Evolutionary conservation across 352 stramenopile species (phyloP), one percentile per base, ranked within the genome.

Genomic region (Phytophthora ohioensis): DNA sequence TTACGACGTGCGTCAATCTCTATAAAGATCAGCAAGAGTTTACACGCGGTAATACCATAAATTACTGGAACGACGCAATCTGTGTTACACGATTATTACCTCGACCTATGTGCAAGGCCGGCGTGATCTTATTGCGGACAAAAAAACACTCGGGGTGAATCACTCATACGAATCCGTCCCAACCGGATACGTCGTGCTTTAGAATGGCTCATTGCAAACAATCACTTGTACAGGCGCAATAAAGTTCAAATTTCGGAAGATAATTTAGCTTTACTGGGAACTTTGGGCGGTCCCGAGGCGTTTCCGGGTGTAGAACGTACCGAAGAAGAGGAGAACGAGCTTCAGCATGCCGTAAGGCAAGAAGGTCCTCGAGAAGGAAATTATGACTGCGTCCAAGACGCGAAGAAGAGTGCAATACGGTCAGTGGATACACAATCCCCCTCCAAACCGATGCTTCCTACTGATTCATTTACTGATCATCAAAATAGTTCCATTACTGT

Each of bases 51-150:
- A 57, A 69, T 21, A 13, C 61, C 15, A 27, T 69, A 8, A 69
- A 51, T n/a, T 69, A 69, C 12, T 63, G 61, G 52, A 63, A 69
- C n/a, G 10, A 69, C 11, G 52, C 46, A 6, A 4, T 9, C 11
- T 9, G 52, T 5, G 12, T 41, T 2, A 30, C n/a, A 8, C 3
- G 4, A 2, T 49, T 13, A 4, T 34, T 68, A 2, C 32, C 48
- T 4, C 11, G 39, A 41, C 60, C 49, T 10, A 5, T 67, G 3
- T 53, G 31, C 4, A 17, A 62, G 17, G 30, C 15, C 17, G 51
- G 51, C 1, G 34, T 45, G 3, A n/a, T 57, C 7, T 31, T 57
- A 5, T 30, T 46, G 7, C 32, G 32, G 10, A n/a, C 51, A 15
- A 31, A 55, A 32, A 32, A 17, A 42, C 8, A 46, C 7, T 3